These are phyloP conservation scores for Botrytis deweyae DNA, from an alignment of 2,329 filamentous ascomycete genomes.

Conservation along the genomic window DNA sequence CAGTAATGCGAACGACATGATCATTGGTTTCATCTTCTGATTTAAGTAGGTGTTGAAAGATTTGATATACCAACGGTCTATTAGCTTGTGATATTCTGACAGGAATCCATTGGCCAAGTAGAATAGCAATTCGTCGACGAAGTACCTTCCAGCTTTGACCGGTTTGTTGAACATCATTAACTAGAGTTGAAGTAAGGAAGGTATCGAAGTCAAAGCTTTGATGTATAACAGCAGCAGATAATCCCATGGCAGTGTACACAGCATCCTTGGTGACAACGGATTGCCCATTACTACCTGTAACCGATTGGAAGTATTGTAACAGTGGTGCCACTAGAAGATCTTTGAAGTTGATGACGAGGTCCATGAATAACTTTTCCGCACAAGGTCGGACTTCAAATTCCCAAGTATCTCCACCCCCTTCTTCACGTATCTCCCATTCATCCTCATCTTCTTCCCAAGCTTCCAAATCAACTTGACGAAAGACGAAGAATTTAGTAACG, in stretches of 20 bases:
- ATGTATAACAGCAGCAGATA: conserved; percentile 75
- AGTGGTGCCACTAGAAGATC: conserved; percentile 75
- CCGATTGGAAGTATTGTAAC: conserved; percentile 76
- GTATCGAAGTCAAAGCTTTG: conserved; percentile 78
- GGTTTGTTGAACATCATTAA: conserved; percentile 70
- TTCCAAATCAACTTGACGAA: conserved; percentile 79
- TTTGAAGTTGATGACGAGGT: conserved; percentile 88
- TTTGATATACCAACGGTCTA: conserved; percentile 76
- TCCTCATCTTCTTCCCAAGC: conserved; percentile 95
- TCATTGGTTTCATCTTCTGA: conserved; percentile 79
- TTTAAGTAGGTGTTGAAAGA: conserved; percentile 84
- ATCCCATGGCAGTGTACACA: conserved; percentile 87
- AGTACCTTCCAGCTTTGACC: conserved; percentile 72
- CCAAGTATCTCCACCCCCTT: conserved; percentile 79
- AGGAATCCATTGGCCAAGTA: conserved; percentile 86
- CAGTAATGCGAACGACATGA: conserved; percentile 86
- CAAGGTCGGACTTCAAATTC: conserved; percentile 92
- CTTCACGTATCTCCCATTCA: conserved; percentile 91
- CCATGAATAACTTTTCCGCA: conserved; percentile 89
- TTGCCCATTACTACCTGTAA: conserved; percentile 59
- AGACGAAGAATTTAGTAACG: conserved; percentile 84
- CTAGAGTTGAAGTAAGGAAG: conserved; percentile 73
- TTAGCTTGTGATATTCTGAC: conserved; percentile 70
- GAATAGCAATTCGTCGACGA: conserved; percentile 80
- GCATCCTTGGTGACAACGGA: conserved; percentile 88